Conservation (phyloP, 306 rosid genomes). For the Acacia confusa region DNA sequence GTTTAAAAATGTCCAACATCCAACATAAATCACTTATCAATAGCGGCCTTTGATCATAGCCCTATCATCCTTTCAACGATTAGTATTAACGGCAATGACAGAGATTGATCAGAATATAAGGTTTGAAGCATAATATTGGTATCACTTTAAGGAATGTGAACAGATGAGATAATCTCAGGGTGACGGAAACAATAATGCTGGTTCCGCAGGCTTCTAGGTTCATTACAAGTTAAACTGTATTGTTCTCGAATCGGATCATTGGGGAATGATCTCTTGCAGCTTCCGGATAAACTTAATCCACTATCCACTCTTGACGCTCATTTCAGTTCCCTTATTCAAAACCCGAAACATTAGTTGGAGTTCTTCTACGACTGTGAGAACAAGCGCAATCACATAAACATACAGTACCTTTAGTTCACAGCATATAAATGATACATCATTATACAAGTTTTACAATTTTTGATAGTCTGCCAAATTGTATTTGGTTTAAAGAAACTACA, state of each 20-base stretch:
- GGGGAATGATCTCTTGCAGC: neutral
- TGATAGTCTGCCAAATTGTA: neutral
- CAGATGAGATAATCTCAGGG: neutral
- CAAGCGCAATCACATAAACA: neutral
- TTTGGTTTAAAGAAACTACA: neutral
- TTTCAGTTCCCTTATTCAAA: neutral
- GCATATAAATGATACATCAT: neutral
- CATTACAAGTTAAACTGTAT: neutral
- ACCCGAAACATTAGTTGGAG: neutral
- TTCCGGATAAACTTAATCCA: neutral
- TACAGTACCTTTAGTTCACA: neutral
- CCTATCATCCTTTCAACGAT: neutral
- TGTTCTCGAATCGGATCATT: neutral
- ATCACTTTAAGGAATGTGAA: neutral
- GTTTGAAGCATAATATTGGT: neutral
- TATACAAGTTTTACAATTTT: neutral
- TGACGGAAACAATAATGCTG: neutral
- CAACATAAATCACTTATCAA: no score
- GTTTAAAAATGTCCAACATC: no score
- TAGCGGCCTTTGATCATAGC: neutral
- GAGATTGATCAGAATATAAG: neutral
- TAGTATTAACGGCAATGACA: neutral
- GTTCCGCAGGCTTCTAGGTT: no score
- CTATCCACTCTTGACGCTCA: neutral
- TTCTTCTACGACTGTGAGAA: neutral